phyloP scores from a whole-genome alignment of 1,139 yeast species.

The Candida tetrigidarum region DNA sequence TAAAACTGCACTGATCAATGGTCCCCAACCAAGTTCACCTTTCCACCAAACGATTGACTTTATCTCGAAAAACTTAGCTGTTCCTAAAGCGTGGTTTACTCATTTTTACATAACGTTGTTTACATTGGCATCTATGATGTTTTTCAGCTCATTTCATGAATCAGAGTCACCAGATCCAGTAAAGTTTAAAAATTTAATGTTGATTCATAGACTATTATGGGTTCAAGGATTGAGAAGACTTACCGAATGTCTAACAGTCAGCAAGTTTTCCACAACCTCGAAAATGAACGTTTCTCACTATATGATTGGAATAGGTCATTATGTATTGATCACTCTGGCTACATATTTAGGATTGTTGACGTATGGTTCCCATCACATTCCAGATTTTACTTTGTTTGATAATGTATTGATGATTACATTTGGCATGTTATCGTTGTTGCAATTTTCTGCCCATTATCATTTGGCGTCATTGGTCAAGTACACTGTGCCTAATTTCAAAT shows the following conservation, averaged over 20 bases:
- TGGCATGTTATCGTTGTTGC: constrained; percentile 54
- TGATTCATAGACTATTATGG: constrained; percentile 26
- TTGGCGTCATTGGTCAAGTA: constrained; percentile 69
- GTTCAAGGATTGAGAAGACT: constrained; percentile 70
- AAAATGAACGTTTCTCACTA: constrained; percentile 80
- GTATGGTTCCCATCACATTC: constrained; percentile 14
- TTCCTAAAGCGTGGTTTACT: constrained; percentile 52
- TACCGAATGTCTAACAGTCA: constrained; percentile 59
- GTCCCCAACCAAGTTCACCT: constrained; percentile 4
- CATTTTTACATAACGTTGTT: constrained; percentile 50
- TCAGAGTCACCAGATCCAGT: constrained; percentile 12
- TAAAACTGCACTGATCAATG: constrained; percentile 17
- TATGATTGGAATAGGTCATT: constrained; percentile 71
- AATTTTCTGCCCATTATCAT: constrained; percentile 60
- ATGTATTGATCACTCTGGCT: constrained; percentile 38
- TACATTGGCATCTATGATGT: constrained; percentile 11
- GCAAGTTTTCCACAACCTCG: constrained; percentile 51
- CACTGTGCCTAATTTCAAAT: constrained; percentile 55
- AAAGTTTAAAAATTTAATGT: constrained; percentile 19
- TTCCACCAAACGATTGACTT: constrained; percentile 9
- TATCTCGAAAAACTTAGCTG: constrained; percentile 27
- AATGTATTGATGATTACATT: constrained; percentile 32
- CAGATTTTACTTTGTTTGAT: constrained; percentile 19
- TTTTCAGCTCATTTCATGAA: constrained; percentile 12
- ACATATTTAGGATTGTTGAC: constrained; percentile 21